phyloP scores from a whole-genome alignment of 495 filamentous ascomycete species.

The Aspergillus leporis region DNA sequence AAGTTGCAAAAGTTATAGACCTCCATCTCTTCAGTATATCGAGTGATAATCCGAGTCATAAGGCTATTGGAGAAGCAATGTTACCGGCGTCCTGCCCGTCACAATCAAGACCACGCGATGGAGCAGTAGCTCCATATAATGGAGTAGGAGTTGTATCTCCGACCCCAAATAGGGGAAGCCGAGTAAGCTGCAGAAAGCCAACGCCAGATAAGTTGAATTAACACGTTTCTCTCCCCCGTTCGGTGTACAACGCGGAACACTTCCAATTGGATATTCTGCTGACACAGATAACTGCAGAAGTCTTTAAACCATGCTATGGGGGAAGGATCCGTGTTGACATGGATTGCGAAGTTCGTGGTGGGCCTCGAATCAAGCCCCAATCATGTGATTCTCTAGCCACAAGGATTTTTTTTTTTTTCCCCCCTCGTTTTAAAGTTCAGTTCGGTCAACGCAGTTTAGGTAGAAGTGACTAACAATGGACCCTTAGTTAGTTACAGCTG shows the following conservation, averaged over 20 bases:
- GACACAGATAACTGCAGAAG: neutral
- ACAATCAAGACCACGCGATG: neutral
- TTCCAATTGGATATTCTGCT: neutral
- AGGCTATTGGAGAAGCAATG: neutral
- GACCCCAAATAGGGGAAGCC: neutral
- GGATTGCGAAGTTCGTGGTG: neutral
- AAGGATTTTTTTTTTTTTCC: neutral
- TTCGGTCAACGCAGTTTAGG: too few species aligned
- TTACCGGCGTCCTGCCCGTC: neutral
- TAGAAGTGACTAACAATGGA: neutral
- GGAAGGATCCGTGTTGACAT: neutral
- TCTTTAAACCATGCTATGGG: neutral
- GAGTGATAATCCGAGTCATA: neutral
- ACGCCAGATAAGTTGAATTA: neutral
- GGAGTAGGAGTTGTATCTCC: slow-evolving; percentile 2
- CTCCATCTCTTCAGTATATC: neutral
- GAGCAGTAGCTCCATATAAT: slow-evolving; percentile 4
- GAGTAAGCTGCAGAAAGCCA: slow-evolving; percentile 1
- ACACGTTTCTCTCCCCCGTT: neutral
- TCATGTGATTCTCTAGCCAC: neutral
- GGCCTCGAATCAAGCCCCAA: neutral
- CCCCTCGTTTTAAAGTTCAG: too few species aligned
- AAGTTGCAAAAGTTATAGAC: neutral
- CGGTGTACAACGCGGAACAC: neutral
- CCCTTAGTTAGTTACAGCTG: too few species aligned